These are phyloP conservation scores for Penicillium sp. DNA, from an alignment of 2,329 filamentous ascomycete genomes.

Conservation along the genomic window DNA sequence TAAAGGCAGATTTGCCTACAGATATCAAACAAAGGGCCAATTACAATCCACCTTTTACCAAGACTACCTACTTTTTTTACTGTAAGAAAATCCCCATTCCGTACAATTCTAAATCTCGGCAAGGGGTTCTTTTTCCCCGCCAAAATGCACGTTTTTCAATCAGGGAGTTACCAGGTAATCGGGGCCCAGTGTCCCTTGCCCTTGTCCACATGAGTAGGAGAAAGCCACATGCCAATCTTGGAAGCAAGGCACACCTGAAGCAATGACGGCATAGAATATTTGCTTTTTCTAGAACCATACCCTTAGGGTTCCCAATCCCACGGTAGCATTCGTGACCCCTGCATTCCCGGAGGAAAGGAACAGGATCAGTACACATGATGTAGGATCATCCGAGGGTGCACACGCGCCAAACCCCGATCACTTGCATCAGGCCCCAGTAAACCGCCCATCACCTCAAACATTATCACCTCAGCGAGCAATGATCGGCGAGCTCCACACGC, in stretches of 20 bases:
- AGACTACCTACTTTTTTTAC: background rate
- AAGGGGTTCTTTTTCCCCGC: background rate
- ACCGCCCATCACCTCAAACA: background rate
- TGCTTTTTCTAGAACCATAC: background rate
- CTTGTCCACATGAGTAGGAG: background rate
- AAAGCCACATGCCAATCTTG: background rate
- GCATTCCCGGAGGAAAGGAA: background rate
- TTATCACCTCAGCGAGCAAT: background rate
- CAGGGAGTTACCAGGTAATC: background rate
- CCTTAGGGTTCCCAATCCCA: constrained; percentile 2
- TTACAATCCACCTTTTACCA: background rate
- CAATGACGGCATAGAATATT: background rate
- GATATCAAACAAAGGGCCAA: background rate
- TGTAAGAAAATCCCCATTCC: background rate
- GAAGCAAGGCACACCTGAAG: background rate
- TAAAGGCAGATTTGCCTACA: background rate
- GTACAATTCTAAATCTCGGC: too few species aligned
- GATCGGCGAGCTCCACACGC: background rate
- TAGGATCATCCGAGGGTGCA: background rate
- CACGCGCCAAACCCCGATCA: background rate
- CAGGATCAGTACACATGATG: background rate
- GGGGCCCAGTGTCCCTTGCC: background rate
- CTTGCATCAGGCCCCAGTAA: background rate
- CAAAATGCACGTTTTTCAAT: background rate
- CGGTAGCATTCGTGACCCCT: background rate